phyloP scores from a whole-genome alignment of 176 grass and related monocot species.

The Musa schizocarpa region DNA sequence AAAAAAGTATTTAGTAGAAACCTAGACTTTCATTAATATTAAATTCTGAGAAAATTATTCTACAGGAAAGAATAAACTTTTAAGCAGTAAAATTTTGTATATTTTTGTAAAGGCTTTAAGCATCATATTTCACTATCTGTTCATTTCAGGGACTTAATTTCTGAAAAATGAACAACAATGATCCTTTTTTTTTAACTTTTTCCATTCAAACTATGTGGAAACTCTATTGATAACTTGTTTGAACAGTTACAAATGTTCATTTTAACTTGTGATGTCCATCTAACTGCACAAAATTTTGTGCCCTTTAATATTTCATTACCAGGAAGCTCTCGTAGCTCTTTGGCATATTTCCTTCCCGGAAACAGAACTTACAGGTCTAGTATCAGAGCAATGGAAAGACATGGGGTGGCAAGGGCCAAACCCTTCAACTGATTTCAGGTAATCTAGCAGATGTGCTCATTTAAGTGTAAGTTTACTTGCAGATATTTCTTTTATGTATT shows the following conservation, averaged over 20 bases:
- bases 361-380: conserved; percentile 48
- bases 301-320: conserved; percentile 12
- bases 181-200: background rate
- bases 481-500: conserved; percentile 9
- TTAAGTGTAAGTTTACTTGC: background rate
- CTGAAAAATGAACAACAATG: background rate
- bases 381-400: conserved; percentile 92
- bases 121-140: background rate
- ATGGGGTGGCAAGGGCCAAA: conserved; percentile 89
- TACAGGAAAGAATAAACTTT: background rate
- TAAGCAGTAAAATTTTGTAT: background rate
- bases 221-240: background rate
- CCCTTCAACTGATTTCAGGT: conserved; percentile 93
- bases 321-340: conserved; percentile 75
- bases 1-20: background rate
- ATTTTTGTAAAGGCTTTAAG: background rate
- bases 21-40: background rate
- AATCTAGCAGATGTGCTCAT: background rate
- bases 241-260: background rate
- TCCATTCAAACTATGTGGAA: background rate
- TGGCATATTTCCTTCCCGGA: conserved; percentile 69
- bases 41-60: background rate
- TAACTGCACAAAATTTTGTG: background rate
- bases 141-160: background rate
- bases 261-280: background rate